Base-by-base conservation (phyloP, 2,329 filamentous ascomycete species). In the Sporothrix luriei region DNA sequence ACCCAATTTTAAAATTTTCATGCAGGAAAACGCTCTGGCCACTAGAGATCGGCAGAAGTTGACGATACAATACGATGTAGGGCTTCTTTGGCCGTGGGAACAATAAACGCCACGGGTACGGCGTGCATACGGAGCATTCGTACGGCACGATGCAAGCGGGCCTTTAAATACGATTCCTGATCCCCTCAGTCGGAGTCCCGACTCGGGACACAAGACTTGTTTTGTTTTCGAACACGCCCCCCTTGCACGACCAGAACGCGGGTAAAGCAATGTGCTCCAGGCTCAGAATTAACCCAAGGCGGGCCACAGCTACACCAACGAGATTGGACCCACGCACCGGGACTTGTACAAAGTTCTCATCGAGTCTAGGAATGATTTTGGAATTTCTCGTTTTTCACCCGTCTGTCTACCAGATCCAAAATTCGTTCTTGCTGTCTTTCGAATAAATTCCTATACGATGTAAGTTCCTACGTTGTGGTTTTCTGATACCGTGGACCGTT, bases 221-320 rank as follows among this genome's bases (percentile, higher is more conserved):
- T 40, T 24, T 67, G 26, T 29, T 48, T 26, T 19, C 14, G 13
- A 48, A 54, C 65, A 66, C 64, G 11, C 48, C 48, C 49, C 49
- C 38, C 49, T 21, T 67, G 38, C 65, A 55, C 24, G 40, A 7
- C 21, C 3, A 67, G 5, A 55, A 26, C 29, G 33, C 43, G 29
- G 54, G 14, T 29, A 38, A 26, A 33, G 6, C 62, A 65, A 19
- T 29, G 19, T 49, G 13, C 14, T 16, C 26, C 49, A 66, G 64
- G 48, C 48, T 33, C 66, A 68, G 9, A 48, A 57, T 68, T 57
- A 68, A 68, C 66, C 66, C 40, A n/a, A 57, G 66, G 66, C 66
- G 66, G 66, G 57, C 48, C 10, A 7, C 52, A 54, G 51, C 24
- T 19, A 29, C 24, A 67, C n/a, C 19, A 67, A 51, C 49, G 65